Base-by-base conservation (phyloP, 164 flowering plant genomes). In the Macadamia tetraphylla region DNA sequence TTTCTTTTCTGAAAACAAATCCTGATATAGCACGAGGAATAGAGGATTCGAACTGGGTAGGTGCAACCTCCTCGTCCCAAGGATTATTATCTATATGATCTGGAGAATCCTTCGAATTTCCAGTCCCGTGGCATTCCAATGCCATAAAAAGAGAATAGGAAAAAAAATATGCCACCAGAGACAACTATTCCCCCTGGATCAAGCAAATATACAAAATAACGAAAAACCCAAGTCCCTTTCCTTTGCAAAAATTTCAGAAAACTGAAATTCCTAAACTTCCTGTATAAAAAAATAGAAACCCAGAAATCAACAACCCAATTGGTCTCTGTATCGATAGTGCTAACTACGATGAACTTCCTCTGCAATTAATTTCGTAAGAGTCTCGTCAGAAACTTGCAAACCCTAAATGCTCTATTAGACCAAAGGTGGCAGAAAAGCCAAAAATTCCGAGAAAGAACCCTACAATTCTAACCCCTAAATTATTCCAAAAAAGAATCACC, bases 61-160 rank as follows among this genome's bases (percentile, higher is more conserved):
- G 59, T 49, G 67, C 60, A 67, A 59, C 67, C 63, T 72, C 62
- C 53, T 72, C 71, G 32, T 62, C 68, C 67, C 35, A 70, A 31
- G 73, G 68, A 69, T 72, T 63, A 35, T 35, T 35, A 23, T 68
- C 74, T 9, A 69, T 56, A 64, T 10, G 30, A 66, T 72, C 68
- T 31, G 58, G 29, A 60, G 65, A 75, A 57, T 73, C 60, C 51
- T 80, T 69, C 15, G 73, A 57, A 71, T 67, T 74, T 70, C 63
- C 71, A 46, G 51, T 69, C 29, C 70, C 73, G 67, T 72, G 91
- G 88, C 88, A 89, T 78, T 83, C 88, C 82, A 87, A 83, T 79
- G 77, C 94, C 94, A 89, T 89, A 85, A 83, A 88, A 86, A 43
- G 15, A 58, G 35, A 0, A 10, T 11, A n/a, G 65, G 4, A 32